Conservation (phyloP, 139 green algal genomes). For the Micromonas commoda region DNA sequence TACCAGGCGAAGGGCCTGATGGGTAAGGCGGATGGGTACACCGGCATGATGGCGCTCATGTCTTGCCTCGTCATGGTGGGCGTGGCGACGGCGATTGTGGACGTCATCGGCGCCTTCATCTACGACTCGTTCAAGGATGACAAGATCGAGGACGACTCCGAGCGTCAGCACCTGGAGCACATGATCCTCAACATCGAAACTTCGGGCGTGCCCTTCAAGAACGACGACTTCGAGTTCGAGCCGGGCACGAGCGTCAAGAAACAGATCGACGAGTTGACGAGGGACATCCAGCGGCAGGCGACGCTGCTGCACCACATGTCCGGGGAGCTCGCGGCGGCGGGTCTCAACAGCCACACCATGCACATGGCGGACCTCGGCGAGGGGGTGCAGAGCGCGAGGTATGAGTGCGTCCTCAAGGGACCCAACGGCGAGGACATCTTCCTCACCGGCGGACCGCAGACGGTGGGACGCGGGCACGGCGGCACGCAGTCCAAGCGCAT, state of each 20-base stretch:
- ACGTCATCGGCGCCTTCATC: conserved; percentile 21
- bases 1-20: neutral
- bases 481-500: conserved; percentile 7
- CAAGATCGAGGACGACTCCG: conserved; percentile 19
- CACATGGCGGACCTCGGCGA: neutral
- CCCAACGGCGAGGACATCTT: conserved; percentile 6
- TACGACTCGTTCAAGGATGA: conserved; percentile 26
- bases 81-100: conserved; percentile 8
- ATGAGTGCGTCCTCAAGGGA: neutral
- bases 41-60: conserved; percentile 16
- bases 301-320: conserved; percentile 4
- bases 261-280: neutral
- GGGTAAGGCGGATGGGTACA: conserved; percentile 7
- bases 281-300: conserved; percentile 5
- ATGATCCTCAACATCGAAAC: conserved; percentile 26
- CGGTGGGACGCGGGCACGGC: conserved; percentile 10
- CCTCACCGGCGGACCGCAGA: conserved; percentile 19
- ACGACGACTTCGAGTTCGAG: conserved; percentile 19
- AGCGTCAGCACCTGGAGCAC: conserved; percentile 24
- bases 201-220: neutral
- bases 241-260: conserved; percentile 4
- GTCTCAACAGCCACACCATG: conserved; percentile 3
- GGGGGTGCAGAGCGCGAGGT: neutral
- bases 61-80: conserved; percentile 8
- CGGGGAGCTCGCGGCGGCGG: conserved; percentile 3